These are phyloP conservation scores for Geotrichum aggregatum DNA, from an alignment of 1,139 yeast genomes.

Conservation along the genomic window DNA sequence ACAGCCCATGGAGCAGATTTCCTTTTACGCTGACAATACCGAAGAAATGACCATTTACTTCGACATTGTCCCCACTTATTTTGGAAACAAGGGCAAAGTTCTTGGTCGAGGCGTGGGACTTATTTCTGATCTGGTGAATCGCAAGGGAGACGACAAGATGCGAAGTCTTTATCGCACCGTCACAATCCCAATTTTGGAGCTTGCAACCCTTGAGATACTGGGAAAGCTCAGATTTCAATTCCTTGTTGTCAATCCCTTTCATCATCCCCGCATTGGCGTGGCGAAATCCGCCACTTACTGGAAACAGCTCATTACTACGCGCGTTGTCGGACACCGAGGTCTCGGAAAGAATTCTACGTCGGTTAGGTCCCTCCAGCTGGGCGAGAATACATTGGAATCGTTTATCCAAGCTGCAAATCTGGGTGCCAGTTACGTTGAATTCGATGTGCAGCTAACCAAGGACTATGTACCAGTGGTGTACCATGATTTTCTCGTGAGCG, in stretches of 20 bases:
- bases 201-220: conserved; percentile 64
- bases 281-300: conserved; percentile 80
- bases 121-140: conserved; percentile 58
- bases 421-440: conserved; percentile 75
- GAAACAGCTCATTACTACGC: conserved; percentile 82
- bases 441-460: conserved; percentile 94
- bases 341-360: conserved; percentile 77
- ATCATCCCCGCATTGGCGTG: conserved; percentile 64
- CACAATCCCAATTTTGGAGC: conserved; percentile 75
- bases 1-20: conserved; percentile 74
- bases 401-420: conserved; percentile 94
- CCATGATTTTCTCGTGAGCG: conserved; percentile 93
- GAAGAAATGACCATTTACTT: conserved; percentile 61
- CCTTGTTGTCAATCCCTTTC: conserved; percentile 66
- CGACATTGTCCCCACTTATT: conserved; percentile 92
- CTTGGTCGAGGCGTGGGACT: conserved; percentile 86
- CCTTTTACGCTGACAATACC: conserved; percentile 58
- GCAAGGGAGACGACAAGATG: conserved; percentile 62
- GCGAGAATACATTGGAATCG: conserved; percentile 93
- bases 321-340: conserved; percentile 96
- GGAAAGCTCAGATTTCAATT: conserved; percentile 78
- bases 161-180: conserved; percentile 63
- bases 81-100: conserved; percentile 49
- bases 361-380: conserved; percentile 78
- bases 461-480: conserved; percentile 89